Conservation (phyloP, 495 filamentous ascomycete genomes). For the Viridothelium virens region DNA sequence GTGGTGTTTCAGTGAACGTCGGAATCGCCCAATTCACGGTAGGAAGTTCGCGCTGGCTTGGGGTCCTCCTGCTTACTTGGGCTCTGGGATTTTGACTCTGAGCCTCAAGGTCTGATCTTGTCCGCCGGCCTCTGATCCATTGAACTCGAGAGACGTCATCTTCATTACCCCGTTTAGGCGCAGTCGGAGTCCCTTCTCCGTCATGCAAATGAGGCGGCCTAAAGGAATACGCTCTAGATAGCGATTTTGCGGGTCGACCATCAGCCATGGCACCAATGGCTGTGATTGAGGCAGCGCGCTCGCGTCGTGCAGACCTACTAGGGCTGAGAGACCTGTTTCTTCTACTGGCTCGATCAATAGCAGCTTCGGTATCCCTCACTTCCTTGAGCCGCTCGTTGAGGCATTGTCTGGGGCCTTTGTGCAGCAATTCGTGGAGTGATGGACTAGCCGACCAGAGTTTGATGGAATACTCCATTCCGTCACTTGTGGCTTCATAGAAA, state of each 20-base stretch:
- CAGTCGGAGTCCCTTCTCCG: not conserved
- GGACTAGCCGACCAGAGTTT: slow-evolving; percentile 2
- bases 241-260: not conserved
- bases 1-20: not conserved
- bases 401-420: not conserved
- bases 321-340: not conserved
- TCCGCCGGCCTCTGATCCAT: slow-evolving; percentile 2
- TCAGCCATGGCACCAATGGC: not conserved
- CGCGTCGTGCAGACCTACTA: not conserved
- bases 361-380: not conserved
- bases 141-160: not conserved
- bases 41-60: not conserved
- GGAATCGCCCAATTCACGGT: not conserved
- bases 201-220: not conserved
- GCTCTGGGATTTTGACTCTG: not conserved
- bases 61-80: not conserved
- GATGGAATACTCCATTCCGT: not conserved
- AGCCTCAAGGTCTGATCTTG: slow-evolving; percentile 7
- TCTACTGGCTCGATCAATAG: not conserved
- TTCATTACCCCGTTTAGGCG: not conserved
- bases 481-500: not conserved
- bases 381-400: slow-evolving; percentile 6
- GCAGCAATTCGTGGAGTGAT: not conserved
- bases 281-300: not conserved
- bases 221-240: not conserved